A percentile compares a stretch with the other conserved stretches of the same genome.
These are phyloP conservation scores for Teratosphaeria viscida DNA, from an alignment of 2,329 filamentous ascomycete species.

Conservation along the genomic window DNA sequence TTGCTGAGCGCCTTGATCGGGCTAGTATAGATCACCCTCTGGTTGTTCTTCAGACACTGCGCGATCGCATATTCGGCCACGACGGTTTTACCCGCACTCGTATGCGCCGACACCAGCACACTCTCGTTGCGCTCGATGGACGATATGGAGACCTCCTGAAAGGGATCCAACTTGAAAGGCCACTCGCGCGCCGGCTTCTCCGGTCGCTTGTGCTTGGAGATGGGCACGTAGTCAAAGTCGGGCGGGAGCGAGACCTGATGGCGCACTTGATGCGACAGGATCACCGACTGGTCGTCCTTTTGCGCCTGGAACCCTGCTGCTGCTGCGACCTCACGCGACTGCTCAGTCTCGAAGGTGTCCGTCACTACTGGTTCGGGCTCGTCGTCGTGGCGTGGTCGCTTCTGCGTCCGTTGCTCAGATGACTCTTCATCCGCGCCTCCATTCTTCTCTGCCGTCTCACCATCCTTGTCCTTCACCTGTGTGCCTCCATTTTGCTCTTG, in stretches of 20 bases:
- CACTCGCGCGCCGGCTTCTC: constrained; percentile 74
- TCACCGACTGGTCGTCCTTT: constrained; percentile 60
- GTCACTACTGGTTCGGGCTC: constrained; percentile 74
- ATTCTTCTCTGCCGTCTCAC: constrained; percentile 4
- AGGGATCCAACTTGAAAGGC: constrained; percentile 89
- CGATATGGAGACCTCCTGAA: constrained; percentile 87
- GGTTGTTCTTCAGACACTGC: constrained; percentile 92
- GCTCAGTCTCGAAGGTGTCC: constrained; percentile 88
- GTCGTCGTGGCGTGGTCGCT: constrained; percentile 53
- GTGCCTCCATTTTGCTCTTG: constrained; percentile 31
- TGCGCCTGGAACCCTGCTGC: constrained; percentile 56
- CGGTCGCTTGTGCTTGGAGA: constrained; percentile 86
- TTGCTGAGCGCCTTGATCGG: constrained; percentile 98
- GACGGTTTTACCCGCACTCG: constrained; percentile 94
- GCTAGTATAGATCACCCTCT: constrained; percentile 97
- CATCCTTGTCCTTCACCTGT: constrained; percentile 34
- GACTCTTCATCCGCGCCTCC: constrained; percentile 5
- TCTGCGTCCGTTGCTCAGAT: constrained; percentile 41
- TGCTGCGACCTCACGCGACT: constrained; percentile 80
- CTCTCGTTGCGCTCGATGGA: constrained; percentile 96
- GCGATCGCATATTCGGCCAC: constrained; percentile 98
- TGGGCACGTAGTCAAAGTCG: constrained; percentile 65
- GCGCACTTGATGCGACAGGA: constrained; percentile 92
- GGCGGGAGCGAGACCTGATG: constrained; percentile 94
- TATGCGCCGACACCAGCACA: constrained; percentile 92